These are phyloP conservation scores for Inonotus obliquus DNA, from an alignment of 1,284 basidiomycete species.

Conservation along the genomic window DNA sequence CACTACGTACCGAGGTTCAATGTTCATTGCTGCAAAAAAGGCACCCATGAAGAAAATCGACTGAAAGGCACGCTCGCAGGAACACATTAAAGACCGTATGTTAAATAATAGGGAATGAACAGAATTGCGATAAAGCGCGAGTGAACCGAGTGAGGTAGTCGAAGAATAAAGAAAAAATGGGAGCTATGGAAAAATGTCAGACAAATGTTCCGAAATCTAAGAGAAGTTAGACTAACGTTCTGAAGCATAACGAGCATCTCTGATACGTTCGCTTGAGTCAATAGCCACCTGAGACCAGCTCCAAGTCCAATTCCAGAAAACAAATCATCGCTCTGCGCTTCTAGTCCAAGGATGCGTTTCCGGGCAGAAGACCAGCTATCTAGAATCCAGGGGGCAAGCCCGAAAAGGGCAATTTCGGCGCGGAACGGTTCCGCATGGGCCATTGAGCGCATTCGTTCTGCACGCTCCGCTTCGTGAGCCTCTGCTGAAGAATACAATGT, in stretches of 20 bases:
- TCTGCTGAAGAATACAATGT: constrained; percentile 45
- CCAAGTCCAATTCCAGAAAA: constrained; percentile 6
- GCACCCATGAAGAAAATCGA: constrained; percentile 79
- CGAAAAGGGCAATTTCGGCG: constrained; percentile 75
- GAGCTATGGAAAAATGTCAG: constrained; percentile 39
- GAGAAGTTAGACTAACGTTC: constrained; percentile 44
- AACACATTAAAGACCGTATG: constrained; percentile 53
- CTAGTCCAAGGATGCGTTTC: constrained; percentile 51
- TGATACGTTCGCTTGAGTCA: constrained; percentile 55
- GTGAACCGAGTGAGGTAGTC: constrained; percentile 68
- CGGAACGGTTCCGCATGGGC: constrained; percentile 66
- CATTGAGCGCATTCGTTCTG: constrained; percentile 67
- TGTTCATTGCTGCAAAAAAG: constrained; percentile 66
- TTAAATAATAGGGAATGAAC: constrained; percentile 68
- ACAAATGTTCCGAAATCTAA: constrained; percentile 5
- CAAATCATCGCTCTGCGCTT: constrained; percentile 26
- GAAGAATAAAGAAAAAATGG: constrained; percentile 67
- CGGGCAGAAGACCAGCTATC: constrained; percentile 65
- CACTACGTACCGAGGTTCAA: constrained; percentile 46
- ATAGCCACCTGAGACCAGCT: constrained; percentile 25
- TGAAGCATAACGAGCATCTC: constrained; percentile 61
- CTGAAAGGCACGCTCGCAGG: constrained; percentile 67
- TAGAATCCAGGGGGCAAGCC: constrained; percentile 77
- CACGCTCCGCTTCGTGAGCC: constrained; percentile 56
- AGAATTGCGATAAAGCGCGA: constrained; percentile 71